Conservation (phyloP, 2,329 filamentous ascomycete species). For the Aspergillus ochraceus region DNA sequence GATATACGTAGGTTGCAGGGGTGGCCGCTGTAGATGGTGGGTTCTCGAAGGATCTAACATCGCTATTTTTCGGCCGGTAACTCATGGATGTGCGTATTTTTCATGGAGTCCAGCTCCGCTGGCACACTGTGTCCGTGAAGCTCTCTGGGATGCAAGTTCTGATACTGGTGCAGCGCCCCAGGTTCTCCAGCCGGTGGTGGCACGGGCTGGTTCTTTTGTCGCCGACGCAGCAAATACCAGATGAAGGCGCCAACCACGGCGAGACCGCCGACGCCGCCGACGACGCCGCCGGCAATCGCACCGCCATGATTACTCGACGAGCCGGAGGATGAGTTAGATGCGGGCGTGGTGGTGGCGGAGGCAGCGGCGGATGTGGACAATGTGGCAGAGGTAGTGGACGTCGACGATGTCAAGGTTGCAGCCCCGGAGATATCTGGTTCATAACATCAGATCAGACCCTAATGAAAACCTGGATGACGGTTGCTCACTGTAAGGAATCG, state of each 20-base stretch:
- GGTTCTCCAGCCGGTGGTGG: neutral
- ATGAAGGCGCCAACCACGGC: conserved; percentile 13
- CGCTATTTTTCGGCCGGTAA: neutral
- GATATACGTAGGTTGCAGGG: neutral
- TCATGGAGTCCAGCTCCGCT: neutral
- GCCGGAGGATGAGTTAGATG: neutral
- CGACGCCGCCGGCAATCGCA: conserved; percentile 17
- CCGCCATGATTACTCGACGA: neutral
- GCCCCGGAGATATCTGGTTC: neutral
- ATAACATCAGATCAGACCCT: neutral
- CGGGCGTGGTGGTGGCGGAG: neutral
- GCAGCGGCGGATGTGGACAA: neutral
- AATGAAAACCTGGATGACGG: neutral
- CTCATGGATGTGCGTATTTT: neutral
- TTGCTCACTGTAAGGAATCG: neutral
- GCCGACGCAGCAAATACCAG: conserved; percentile 17
- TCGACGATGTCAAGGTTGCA: neutral
- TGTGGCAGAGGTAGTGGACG: neutral
- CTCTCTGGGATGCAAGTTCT: neutral
- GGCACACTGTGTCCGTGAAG: neutral
- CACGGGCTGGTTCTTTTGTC: neutral
- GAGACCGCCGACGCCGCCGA: conserved; percentile 18
- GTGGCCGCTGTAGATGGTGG: too few relatives aligned
- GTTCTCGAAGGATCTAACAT: neutral
- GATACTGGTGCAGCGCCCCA: neutral